Conservation (phyloP, 352 stramenopile genomes). For the Labyrinthula sp. region DNA sequence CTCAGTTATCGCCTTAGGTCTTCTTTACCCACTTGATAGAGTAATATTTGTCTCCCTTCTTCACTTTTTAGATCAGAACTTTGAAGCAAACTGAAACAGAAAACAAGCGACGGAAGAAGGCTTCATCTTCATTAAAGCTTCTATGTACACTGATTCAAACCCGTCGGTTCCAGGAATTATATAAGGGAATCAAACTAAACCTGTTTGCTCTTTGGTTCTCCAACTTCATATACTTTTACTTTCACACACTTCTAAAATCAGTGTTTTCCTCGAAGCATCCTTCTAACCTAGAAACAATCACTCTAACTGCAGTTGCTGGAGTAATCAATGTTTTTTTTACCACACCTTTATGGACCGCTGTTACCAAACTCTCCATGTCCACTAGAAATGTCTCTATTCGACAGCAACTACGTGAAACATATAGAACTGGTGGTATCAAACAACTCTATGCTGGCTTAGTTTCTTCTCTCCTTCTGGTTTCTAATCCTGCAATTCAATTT, state of each 20-base stretch:
- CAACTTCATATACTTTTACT: conserved; percentile 30
- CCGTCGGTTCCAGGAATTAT: conserved; percentile 15
- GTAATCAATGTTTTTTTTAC: conserved; percentile 60
- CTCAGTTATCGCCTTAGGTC: conserved; percentile 15
- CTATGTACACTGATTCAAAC: conserved; percentile 6
- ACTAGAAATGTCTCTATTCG: no score
- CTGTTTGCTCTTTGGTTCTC: conserved; percentile 21
- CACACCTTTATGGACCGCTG: conserved; percentile 73
- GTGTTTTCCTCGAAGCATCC: conserved; percentile 8
- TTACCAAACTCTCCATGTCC: conserved; percentile 68
- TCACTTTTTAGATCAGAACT: no score
- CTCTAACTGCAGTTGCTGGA: conserved; percentile 38
- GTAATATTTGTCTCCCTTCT: no score
- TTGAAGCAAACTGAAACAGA: conserved; percentile 22
- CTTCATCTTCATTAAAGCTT: conserved; percentile 1
- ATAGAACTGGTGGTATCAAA: no score
- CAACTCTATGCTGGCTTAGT: conserved; percentile 69
- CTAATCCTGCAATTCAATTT: conserved; percentile 81
- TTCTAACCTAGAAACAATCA: neutral
- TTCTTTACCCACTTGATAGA: conserved; percentile 21
- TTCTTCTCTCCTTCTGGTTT: conserved; percentile 72
- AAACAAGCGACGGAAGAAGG: conserved; percentile 13
- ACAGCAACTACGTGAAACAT: no score
- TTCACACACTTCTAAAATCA: conserved; percentile 12
- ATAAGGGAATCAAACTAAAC: conserved; percentile 17